phyloP scores from a whole-genome alignment of 768 basidiomycete genomes.

The Psilocybe subaeruginosa region DNA sequence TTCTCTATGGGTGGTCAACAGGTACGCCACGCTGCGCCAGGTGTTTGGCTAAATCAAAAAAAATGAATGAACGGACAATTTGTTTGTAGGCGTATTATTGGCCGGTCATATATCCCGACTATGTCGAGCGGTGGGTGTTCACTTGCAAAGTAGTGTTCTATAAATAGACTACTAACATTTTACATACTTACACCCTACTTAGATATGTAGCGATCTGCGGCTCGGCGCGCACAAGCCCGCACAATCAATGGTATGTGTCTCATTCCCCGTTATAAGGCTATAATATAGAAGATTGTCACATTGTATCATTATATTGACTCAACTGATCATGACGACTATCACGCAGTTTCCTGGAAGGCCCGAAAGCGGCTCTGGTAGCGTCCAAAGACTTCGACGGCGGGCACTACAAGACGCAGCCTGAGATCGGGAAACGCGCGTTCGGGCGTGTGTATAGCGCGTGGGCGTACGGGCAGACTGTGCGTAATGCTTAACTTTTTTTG shows the following conservation, averaged over 20 bases:
- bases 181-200: not conserved
- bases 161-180: not conserved
- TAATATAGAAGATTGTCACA: too few species aligned
- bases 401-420: conserved; percentile 50
- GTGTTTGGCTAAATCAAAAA: not conserved
- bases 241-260: conserved; percentile 46
- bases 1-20: conserved; percentile 67
- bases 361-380: conserved; percentile 53
- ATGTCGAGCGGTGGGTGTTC: conserved; percentile 45
- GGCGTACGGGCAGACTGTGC: conserved; percentile 59
- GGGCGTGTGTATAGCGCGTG: conserved; percentile 59
- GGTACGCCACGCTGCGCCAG: conserved; percentile 16
- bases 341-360: conserved; percentile 59
- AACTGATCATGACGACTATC: too few species aligned
- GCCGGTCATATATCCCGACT: conserved; percentile 58
- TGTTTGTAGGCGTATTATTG: conserved; percentile 52
- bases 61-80: not conserved
- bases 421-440: conserved; percentile 57
- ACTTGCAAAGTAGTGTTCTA: too few species aligned
- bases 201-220: conserved; percentile 57
- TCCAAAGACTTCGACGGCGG: conserved; percentile 60
- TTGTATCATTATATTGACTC: too few species aligned
- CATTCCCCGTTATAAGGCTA: not conserved
- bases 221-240: conserved; percentile 56
- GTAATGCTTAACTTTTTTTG: conserved; percentile 8